Evolutionary conservation across 2,329 filamentous ascomycete genomes (phyloP).

Genomic region (Paraphaeosphaeria minitans): DNA sequence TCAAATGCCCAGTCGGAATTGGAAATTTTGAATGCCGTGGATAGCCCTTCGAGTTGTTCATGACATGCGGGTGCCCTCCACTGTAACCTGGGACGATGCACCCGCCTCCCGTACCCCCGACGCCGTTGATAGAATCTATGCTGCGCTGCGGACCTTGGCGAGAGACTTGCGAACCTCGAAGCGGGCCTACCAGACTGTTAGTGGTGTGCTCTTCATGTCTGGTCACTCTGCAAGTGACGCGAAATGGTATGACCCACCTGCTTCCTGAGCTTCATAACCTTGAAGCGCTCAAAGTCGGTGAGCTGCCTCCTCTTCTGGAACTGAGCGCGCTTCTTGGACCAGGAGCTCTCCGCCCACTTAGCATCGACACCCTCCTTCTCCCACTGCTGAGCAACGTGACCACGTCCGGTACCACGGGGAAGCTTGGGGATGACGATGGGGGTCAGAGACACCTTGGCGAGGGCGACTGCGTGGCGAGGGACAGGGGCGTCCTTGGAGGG

Average conservation of each 20-base stretch:
- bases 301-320: slow-evolving; percentile 85
- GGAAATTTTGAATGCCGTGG: slow-evolving; percentile 48
- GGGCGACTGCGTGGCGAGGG: slow-evolving; percentile 82
- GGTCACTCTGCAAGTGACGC: neutral
- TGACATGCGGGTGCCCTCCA: slow-evolving; percentile 47
- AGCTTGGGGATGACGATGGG: slow-evolving; percentile 85
- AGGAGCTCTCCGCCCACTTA: slow-evolving; percentile 90
- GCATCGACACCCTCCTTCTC: slow-evolving; percentile 87
- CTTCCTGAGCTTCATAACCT: slow-evolving; percentile 99
- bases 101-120: slow-evolving; percentile 35
- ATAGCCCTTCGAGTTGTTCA: slow-evolving; percentile 45
- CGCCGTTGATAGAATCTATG: slow-evolving; percentile 42
- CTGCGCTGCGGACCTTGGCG: slow-evolving; percentile 72
- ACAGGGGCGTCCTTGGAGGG: slow-evolving; percentile 81
- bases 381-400: slow-evolving; percentile 85
- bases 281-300: slow-evolving; percentile 99
- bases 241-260: slow-evolving; percentile 66
- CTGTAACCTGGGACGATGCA: slow-evolving; percentile 38
- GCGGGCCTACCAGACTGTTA: slow-evolving; percentile 62
- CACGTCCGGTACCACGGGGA: slow-evolving; percentile 81
- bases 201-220: slow-evolving; percentile 4
- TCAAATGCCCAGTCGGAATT: slow-evolving; percentile 44
- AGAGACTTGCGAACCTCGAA: slow-evolving; percentile 97
- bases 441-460: slow-evolving; percentile 86
- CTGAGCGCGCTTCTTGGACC: slow-evolving; percentile 91